Evolutionary conservation across 2,329 filamentous ascomycete species (phyloP), one percentile per base, ranked within the genome.

Genomic region (Fusarium tuaranense): DNA sequence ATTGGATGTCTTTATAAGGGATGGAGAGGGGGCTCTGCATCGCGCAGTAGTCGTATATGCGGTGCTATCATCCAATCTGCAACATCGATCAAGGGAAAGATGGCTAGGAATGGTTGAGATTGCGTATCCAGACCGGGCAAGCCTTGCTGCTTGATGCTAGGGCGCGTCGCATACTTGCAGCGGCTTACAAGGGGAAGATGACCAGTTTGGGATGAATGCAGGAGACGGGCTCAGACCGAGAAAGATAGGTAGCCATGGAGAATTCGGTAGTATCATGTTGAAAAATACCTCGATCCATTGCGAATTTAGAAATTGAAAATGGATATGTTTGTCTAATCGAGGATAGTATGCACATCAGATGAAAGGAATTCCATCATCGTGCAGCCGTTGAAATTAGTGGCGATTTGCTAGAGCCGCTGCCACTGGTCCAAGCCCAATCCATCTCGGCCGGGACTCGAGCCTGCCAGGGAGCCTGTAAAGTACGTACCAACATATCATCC

Each of bases 301-400:
- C 10, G 12, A 60, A 32, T 41, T 59, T 41, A 10, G 18, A 32
- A 36, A 16, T 20, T 18, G n/a, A 48, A 30, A 32, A 30, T 53
- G 25, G 25, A 51, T 5, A 53, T 32, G 25, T 51, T 53, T 18
- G 48, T 20, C 16, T 30, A 20, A 8, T n/a, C 48, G 18, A 53
- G 48, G 18, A 53, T 53, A 48, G 27, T 7, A 55, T 55, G 30
- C 8, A 57, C 30, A 36, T 36, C 53, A 57, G 53, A 22, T 25
- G 48, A 53, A 53, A 44, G 22, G 20, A 65, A 73, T 70, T 75
- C 72, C 72, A 74, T 74, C 72, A 75, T 74, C 14, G 63, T 74
- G 72, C 72, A 74, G 72, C 72, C 72, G 72, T 75, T 75, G 69
- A 75, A 73, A 75, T 75, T 75, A 75, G 72, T 75, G 72, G 72